Conservation (phyloP, 352 stramenopile species). For the Phytophthora citricola region DNA sequence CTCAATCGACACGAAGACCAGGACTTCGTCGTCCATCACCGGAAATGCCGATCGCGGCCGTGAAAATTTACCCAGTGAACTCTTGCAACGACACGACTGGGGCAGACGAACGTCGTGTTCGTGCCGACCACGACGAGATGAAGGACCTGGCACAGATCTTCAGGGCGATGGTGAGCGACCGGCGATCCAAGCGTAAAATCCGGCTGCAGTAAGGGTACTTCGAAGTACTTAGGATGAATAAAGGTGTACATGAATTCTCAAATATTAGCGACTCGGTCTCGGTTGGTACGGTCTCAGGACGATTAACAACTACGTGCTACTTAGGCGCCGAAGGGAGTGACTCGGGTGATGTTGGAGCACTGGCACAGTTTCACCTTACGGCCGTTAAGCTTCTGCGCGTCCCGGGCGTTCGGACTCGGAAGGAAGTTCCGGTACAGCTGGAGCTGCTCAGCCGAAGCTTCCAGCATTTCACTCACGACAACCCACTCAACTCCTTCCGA, state of each 20-base stretch:
- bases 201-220: slow-evolving; percentile 8
- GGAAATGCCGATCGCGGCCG: slow-evolving; percentile 15
- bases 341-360: slow-evolving; percentile 24
- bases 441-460: slow-evolving; percentile 62
- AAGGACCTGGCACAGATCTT: slow-evolving; percentile 29
- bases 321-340: slow-evolving; percentile 29
- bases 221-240: not conserved
- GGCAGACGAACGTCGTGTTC: slow-evolving; percentile 15
- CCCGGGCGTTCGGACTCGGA: slow-evolving; percentile 53
- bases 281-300: slow-evolving; percentile 12
- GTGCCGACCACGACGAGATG: slow-evolving; percentile 20
- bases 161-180: slow-evolving; percentile 29
- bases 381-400: slow-evolving; percentile 56
- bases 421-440: slow-evolving; percentile 54
- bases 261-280: slow-evolving; percentile 16
- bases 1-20: slow-evolving; percentile 5
- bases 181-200: slow-evolving; percentile 25
- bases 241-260: slow-evolving; percentile 20
- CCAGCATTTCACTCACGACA: slow-evolving; percentile 54
- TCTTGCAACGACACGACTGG: slow-evolving; percentile 18
- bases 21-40: slow-evolving; percentile 14
- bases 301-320: not conserved
- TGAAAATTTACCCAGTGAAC: slow-evolving; percentile 12
- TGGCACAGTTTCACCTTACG: slow-evolving; percentile 40
- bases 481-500: slow-evolving; percentile 78